Conservation (phyloP, 2,329 filamentous ascomycete species). For the Tolypocladium guangdongense region DNA sequence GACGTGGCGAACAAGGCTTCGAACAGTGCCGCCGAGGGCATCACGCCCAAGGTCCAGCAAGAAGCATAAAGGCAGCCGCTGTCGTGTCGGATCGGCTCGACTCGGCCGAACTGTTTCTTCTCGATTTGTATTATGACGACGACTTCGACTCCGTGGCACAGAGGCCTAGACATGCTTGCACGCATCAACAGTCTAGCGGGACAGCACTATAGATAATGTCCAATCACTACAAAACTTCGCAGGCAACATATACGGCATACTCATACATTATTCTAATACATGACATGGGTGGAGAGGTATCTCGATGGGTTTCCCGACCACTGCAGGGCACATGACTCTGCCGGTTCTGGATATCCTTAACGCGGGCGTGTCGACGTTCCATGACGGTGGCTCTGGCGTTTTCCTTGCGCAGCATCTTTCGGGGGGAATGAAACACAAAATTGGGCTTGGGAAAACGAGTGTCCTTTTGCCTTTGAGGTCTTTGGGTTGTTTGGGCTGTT, state of each 20-base stretch:
- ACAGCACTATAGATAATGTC: conserved; percentile 4
- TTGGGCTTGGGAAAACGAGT: not conserved
- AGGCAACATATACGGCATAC: conserved; percentile 8
- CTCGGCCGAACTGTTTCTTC: not conserved
- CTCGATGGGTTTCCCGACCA: not conserved
- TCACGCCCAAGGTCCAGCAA: conserved; percentile 15
- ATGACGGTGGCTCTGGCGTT: not conserved
- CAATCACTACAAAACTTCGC: conserved; percentile 3
- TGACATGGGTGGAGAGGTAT: not conserved
- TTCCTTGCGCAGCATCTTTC: not conserved
- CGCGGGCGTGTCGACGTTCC: not conserved
- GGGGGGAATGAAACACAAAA: not conserved
- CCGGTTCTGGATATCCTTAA: not conserved
- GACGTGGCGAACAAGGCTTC: conserved; percentile 15
- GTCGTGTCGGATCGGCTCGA: not conserved
- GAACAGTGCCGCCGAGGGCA: conserved; percentile 4
- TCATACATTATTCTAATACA: conserved; percentile 11
- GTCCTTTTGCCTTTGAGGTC: not conserved
- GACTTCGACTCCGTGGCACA: not conserved
- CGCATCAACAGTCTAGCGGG: not conserved
- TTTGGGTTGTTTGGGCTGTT: not conserved
- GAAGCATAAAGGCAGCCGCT: conserved; percentile 11
- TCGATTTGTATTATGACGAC: conserved; percentile 2
- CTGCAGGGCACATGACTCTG: not conserved
- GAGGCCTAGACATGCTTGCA: not conserved